A percentile compares a stretch with the other conserved stretches of the same genome.
phyloP scores from a whole-genome alignment of 148 eudicot genomes.

The Silene uniflora region DNA sequence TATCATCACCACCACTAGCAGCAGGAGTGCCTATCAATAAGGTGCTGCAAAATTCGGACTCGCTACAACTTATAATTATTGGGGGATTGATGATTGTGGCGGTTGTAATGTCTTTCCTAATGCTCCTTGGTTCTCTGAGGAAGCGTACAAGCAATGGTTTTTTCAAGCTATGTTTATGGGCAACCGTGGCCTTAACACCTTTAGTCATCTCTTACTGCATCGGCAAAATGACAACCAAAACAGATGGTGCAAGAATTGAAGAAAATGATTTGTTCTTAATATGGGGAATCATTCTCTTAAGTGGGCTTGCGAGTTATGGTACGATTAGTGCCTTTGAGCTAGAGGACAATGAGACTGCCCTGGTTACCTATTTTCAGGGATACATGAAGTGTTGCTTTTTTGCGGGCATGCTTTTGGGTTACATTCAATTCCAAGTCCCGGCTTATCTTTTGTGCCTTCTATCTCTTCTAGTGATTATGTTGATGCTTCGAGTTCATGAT shows the following conservation, averaged over 20 bases:
- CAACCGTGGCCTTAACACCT: neutral
- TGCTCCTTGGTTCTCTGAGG: conserved; percentile 5
- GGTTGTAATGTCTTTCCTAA: neutral
- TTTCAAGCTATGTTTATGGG: too few species aligned
- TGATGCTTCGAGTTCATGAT: neutral
- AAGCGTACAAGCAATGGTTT: conserved; percentile 10
- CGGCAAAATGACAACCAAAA: neutral
- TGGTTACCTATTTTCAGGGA: neutral
- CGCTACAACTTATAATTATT: too few species aligned
- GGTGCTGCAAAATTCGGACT: too few species aligned
- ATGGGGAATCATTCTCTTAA: neutral
- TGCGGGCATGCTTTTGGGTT: neutral
- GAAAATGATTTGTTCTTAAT: neutral
- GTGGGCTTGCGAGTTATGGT: conserved; percentile 2
- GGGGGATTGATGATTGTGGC: conserved; percentile 9
- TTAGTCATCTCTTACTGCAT: neutral
- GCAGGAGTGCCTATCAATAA: too few species aligned
- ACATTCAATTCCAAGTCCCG: neutral
- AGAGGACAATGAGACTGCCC: neutral
- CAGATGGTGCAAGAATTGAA: too few species aligned
- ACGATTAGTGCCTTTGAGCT: neutral
- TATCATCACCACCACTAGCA: too few species aligned
- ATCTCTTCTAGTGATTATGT: neutral
- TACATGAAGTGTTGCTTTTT: neutral
- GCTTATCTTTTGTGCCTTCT: too few species aligned